phyloP scores from a whole-genome alignment of 2,329 filamentous ascomycete species.

The Chaetoscypha palmicola region DNA sequence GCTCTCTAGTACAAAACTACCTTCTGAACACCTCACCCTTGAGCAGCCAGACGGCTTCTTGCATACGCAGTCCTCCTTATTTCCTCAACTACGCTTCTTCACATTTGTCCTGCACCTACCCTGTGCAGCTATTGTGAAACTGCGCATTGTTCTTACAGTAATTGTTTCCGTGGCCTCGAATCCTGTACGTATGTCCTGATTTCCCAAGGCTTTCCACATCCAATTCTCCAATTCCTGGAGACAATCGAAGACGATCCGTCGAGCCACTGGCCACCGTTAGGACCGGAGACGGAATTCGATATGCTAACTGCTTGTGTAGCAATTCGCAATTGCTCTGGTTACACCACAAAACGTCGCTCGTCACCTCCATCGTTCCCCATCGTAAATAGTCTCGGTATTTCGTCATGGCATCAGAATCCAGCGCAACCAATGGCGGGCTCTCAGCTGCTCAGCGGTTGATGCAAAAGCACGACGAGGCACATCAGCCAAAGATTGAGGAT shows the following conservation, averaged over 20 bases:
- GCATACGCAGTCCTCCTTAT: conserved; percentile 14
- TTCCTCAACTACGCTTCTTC: conserved; percentile 8
- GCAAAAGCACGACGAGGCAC: conserved; percentile 51
- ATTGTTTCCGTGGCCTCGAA: conserved; percentile 26
- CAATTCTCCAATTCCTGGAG: no score
- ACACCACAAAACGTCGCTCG: background rate
- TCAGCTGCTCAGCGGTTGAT: conserved; percentile 49
- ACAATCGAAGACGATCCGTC: no score
- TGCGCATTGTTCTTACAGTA: conserved; percentile 15
- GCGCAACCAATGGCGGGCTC: conserved; percentile 19
- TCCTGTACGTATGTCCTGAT: background rate
- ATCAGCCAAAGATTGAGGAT: conserved; percentile 70
- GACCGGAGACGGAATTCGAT: no score
- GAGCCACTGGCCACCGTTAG: no score
- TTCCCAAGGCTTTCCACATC: no score
- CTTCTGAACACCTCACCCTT: conserved; percentile 1
- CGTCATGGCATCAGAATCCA: conserved; percentile 26
- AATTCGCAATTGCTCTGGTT: conserved; percentile 1
- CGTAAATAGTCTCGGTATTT: conserved; percentile 1
- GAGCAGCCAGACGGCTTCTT: conserved; percentile 18
- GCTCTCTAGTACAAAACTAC: background rate
- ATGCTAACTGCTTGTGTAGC: no score
- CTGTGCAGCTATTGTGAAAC: conserved; percentile 21
- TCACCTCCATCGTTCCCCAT: conserved; percentile 4
- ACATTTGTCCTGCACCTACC: conserved; percentile 15